phyloP scores from a whole-genome alignment of 2,329 filamentous ascomycete species.

The Hymenoscyphus infarciens region DNA sequence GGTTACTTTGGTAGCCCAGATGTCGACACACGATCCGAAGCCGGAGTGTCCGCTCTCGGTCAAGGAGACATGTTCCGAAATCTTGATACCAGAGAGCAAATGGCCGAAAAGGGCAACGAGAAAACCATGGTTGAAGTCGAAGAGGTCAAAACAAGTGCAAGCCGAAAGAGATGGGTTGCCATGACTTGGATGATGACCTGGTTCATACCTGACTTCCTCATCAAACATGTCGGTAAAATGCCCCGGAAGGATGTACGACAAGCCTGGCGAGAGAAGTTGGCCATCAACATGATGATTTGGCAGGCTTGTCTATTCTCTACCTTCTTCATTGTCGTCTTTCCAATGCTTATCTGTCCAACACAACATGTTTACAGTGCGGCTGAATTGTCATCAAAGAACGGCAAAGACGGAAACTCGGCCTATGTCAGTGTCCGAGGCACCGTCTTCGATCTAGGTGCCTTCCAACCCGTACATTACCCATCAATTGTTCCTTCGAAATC shows the following conservation, averaged over 20 bases:
- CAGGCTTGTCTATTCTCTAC: slow-evolving; percentile 69
- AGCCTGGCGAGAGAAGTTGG: slow-evolving; percentile 96
- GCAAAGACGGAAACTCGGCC: slow-evolving; percentile 58
- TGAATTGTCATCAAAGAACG: slow-evolving; percentile 72
- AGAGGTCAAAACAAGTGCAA: slow-evolving; percentile 70
- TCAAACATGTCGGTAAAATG: slow-evolving; percentile 77
- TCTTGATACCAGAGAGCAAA: slow-evolving; percentile 86
- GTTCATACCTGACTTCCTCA: slow-evolving; percentile 79
- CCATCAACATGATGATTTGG: slow-evolving; percentile 98
- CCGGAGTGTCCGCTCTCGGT: slow-evolving; percentile 85
- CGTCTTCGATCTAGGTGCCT: slow-evolving; percentile 78
- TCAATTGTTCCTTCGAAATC: slow-evolving; percentile 52
- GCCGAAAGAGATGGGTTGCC: slow-evolving; percentile 87
- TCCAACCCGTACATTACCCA: slow-evolving; percentile 76
- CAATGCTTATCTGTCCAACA: slow-evolving; percentile 81
- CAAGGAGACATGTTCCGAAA: slow-evolving; percentile 98
- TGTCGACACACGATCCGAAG: slow-evolving; percentile 82
- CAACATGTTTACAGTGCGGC: slow-evolving; percentile 80
- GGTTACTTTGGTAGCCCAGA: slow-evolving; percentile 75
- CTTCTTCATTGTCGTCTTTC: slow-evolving; percentile 91
- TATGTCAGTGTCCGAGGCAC: slow-evolving; percentile 84
- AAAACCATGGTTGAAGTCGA: slow-evolving; percentile 89
- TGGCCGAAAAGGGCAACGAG: slow-evolving; percentile 92
- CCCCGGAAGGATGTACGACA: slow-evolving; percentile 87
- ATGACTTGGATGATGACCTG: slow-evolving; percentile 81